These are phyloP conservation scores for Parascedosporium putredinis DNA, from an alignment of 2,329 filamentous ascomycete species.

Conservation along the genomic window DNA sequence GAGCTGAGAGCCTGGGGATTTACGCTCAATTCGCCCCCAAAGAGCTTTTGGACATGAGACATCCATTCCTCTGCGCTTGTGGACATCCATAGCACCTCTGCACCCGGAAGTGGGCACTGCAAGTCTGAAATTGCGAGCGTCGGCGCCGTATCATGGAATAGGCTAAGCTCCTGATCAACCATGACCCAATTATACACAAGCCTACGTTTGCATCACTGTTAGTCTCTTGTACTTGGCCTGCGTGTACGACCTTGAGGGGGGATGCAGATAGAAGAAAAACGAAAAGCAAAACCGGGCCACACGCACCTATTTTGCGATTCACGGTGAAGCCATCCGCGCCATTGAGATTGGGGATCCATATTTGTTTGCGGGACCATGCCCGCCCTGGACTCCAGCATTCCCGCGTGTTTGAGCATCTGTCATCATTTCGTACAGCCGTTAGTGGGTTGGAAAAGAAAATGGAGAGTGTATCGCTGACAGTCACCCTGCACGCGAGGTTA, in stretches of 20 bases:
- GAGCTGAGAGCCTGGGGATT: conserved; percentile 37
- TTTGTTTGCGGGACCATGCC: conserved; percentile 32
- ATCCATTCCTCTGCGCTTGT: conserved; percentile 50
- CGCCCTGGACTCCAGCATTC: conserved; percentile 47
- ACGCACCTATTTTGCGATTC: conserved; percentile 53
- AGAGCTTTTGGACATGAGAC: conserved; percentile 45
- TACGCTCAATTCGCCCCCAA: conserved; percentile 37
- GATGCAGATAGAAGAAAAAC: too few species aligned
- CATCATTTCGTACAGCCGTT: conserved; percentile 3
- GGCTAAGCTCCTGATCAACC: conserved; percentile 60
- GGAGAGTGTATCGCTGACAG: too few species aligned
- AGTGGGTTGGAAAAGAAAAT: too few species aligned
- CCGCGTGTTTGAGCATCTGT: conserved; percentile 59
- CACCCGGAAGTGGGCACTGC: conserved; percentile 49
- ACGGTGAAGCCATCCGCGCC: conserved; percentile 54
- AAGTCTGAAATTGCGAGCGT: conserved; percentile 57
- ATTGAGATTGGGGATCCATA: conserved; percentile 38
- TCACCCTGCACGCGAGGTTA: too few species aligned
- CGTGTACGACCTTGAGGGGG: too few species aligned
- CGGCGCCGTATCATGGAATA: conserved; percentile 54
- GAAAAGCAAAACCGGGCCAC: neutral
- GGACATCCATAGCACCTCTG: conserved; percentile 54
- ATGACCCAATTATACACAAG: conserved; percentile 68
- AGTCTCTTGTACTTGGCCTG: neutral
- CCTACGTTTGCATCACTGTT: conserved; percentile 23